Conservation (phyloP, 371 early-diverging fungal species). For the Circinella umbellata region DNA sequence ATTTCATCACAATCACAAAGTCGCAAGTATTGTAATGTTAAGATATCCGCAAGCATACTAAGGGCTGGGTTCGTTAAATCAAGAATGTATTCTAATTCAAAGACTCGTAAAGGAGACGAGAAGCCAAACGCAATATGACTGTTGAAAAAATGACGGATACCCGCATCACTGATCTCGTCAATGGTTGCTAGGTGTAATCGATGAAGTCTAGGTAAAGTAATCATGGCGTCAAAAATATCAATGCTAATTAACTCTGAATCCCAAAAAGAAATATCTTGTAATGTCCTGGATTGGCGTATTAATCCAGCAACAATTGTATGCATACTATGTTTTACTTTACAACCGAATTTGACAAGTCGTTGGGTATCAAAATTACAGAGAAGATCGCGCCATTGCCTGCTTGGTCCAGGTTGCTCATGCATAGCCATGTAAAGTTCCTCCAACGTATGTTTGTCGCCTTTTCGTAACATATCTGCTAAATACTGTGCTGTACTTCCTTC, state of each 20-base stretch:
- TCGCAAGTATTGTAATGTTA: neutral
- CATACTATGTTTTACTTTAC: constrained; percentile 4
- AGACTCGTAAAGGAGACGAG: neutral
- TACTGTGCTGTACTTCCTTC: constrained; percentile 8
- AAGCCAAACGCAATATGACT: constrained; percentile 5
- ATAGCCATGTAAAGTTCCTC: constrained; percentile 6
- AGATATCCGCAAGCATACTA: neutral
- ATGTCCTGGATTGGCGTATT: constrained; percentile 1
- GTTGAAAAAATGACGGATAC: constrained; percentile 9
- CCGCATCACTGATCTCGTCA: constrained; percentile 4
- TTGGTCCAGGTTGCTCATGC: constrained; percentile 2
- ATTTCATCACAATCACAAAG: constrained; percentile 2
- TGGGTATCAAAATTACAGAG: neutral
- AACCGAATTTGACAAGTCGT: neutral
- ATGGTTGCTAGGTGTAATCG: constrained; percentile 1
- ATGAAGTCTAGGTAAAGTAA: constrained; percentile 1
- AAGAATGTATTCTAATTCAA: constrained; percentile 10
- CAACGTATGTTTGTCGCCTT: neutral
- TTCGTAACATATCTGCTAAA: constrained; percentile 2
- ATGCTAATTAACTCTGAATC: constrained; percentile 8
- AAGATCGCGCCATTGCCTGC: neutral
- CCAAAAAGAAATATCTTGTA: constrained; percentile 1
- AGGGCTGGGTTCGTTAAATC: neutral
- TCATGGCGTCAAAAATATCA: constrained; percentile 7
- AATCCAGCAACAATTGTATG: constrained; percentile 3